Evolutionary conservation across 768 basidiomycete species (phyloP).

Genomic region (Cytidiella melzeri): DNA sequence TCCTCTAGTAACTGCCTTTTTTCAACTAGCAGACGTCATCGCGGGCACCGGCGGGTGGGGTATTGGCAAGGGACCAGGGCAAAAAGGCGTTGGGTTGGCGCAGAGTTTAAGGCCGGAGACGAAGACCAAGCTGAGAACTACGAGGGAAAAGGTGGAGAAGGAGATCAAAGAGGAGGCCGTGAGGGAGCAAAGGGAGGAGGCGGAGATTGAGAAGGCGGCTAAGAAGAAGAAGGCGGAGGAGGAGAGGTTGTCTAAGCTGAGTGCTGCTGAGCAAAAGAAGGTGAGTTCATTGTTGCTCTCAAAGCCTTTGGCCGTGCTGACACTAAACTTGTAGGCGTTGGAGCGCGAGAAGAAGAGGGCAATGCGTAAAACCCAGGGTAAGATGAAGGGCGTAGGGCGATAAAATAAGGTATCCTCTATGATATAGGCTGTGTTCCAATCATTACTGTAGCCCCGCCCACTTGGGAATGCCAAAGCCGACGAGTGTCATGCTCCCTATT

Average conservation of each 20-base stretch:
- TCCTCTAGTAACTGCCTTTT: conserved; percentile 59
- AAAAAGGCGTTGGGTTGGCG: conserved; percentile 16
- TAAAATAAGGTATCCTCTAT: no score
- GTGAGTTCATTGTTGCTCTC: conserved; percentile 31
- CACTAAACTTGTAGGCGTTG: conserved; percentile 36
- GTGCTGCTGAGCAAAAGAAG: conserved; percentile 80
- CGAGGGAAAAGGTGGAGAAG: conserved; percentile 65
- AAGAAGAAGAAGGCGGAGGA: conserved; percentile 72
- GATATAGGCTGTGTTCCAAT: no score
- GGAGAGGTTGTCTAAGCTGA: conserved; percentile 65
- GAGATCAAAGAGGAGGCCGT: conserved; percentile 60
- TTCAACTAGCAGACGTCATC: conserved; percentile 71
- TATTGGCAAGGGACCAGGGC: conserved; percentile 32
- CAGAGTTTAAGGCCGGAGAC: conserved; percentile 65
- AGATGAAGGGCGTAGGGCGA: conserved; percentile 35
- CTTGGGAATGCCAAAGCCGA: no score
- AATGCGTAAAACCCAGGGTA: conserved; percentile 65
- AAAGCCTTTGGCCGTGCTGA: conserved; percentile 6
- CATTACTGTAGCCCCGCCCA: no score
- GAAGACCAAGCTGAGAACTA: conserved; percentile 65
- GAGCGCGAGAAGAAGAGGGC: conserved; percentile 75
- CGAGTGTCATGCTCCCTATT: no score
- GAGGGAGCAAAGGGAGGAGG: conserved; percentile 69
- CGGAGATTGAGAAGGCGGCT: conserved; percentile 60
- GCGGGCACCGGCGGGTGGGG: conserved; percentile 24